Base-by-base conservation (phyloP, 2,329 filamentous ascomycete species). In the Trichoderma asperellum region DNA sequence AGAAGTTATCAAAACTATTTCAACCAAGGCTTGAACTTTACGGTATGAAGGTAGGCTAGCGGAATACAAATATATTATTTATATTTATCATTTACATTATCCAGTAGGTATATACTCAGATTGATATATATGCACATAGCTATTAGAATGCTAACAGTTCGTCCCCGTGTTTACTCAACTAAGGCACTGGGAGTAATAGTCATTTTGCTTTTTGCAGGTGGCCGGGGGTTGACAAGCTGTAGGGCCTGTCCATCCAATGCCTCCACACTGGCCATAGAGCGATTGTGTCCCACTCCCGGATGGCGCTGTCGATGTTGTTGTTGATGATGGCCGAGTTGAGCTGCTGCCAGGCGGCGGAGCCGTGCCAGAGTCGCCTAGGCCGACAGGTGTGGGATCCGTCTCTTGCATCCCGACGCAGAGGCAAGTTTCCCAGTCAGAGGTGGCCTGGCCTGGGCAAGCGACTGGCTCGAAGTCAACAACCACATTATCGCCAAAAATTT, bases 241-340 rank as follows among this genome's bases (percentile, higher is more conserved):
- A 49, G 78, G 73, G 29, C 82, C 81, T 21, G 66, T 76, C 71
- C 73, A 83, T 32, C 74, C 76, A 52, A n/a, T 67, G 5, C 81
- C 81, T 29, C 79, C 81, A 58, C 81, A 83, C 73, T 82, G 80
- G 7, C 75, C 78, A 61, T 74, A 82, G 57, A 68, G 62, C 1
- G 53, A 47, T 47, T 66, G 62, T 24, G 32, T n/a, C 32, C 53
- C 62, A 24, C 62, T 29, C 53, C 37, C 43, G 11, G 62, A 49
- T 49, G 62, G 62, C 6, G 62, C 52, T 27, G 35, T 16, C 35
- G 62, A 47, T 12, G 62, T 43, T 18, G 52, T 21, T 7, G 52
- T n/a, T 14, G 10, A 52, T 12, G 62, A 8, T 34, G 35, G 53
- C 53, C 27, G 32, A 37, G 37, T 47, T 14, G 55, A 57, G 29